Evolutionary conservation across 2,329 filamentous ascomycete genomes (phyloP).

Genomic region (Madurella fahalii): DNA sequence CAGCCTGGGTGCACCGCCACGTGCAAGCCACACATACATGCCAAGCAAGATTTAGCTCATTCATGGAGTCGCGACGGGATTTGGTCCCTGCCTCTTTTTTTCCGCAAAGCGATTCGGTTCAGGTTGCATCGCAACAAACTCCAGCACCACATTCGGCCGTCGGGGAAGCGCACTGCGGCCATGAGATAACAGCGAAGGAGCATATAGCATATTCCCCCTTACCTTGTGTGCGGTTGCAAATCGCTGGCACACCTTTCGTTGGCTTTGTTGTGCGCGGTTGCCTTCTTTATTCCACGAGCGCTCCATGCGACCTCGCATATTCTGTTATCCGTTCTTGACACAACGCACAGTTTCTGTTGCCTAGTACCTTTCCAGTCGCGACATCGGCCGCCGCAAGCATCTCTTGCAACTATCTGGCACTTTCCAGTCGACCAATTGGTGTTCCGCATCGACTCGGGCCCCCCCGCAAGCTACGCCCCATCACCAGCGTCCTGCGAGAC

Average conservation of each 20-base stretch:
- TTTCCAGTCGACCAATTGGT: neutral
- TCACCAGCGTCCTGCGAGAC: too few species aligned
- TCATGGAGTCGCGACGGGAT: neutral
- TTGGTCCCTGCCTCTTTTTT: neutral
- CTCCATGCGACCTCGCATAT: conserved; percentile 7
- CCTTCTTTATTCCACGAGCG: neutral
- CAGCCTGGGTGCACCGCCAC: neutral
- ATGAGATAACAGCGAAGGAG: neutral
- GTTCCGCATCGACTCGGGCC: neutral
- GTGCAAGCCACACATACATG: neutral
- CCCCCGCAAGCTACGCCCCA: too few species aligned
- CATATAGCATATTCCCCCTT: conserved; percentile 1
- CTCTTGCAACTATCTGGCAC: neutral
- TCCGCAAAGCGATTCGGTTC: neutral
- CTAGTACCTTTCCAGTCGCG: neutral
- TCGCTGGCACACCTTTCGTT: neutral
- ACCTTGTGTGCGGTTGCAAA: neutral
- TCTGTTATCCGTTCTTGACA: neutral
- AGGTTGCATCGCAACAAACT: too few species aligned
- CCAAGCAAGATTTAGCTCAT: neutral
- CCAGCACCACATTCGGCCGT: neutral
- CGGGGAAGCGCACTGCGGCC: neutral
- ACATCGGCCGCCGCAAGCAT: neutral
- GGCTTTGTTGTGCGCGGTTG: conserved; percentile 8
- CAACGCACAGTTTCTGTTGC: neutral